Evolutionary conservation across 2,329 filamentous ascomycete genomes (phyloP).

Genomic region (Alternaria sp.): DNA sequence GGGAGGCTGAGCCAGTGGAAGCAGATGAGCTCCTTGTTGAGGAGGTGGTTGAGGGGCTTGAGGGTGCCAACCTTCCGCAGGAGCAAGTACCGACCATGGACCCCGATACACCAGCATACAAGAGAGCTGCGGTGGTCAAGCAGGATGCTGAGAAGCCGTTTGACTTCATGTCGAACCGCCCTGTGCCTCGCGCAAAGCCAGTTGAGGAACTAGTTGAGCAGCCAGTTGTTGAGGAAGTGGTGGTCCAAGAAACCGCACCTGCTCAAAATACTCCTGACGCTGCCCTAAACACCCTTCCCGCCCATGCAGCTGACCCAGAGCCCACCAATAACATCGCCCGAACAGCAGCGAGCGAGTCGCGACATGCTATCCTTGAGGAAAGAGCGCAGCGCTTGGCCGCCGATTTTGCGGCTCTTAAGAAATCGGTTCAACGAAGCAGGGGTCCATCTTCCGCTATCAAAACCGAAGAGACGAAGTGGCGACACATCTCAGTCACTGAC

Average conservation of each 20-base stretch:
- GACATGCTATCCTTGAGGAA: constrained; percentile 26
- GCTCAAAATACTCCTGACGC: neutral
- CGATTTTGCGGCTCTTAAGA: constrained; percentile 28
- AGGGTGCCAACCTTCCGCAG: constrained; percentile 18
- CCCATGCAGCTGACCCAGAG: constrained; percentile 8
- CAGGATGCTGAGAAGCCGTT: constrained; percentile 41
- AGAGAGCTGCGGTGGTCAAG: constrained; percentile 41
- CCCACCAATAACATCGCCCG: constrained; percentile 13
- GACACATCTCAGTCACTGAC: constrained; percentile 40
- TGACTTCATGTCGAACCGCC: constrained; percentile 51
- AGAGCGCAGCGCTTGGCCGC: constrained; percentile 25
- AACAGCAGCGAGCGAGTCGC: constrained; percentile 15
- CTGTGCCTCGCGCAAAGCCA: constrained; percentile 41
- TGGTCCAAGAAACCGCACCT: constrained; percentile 10
- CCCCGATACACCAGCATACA: constrained; percentile 37
- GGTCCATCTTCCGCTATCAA: constrained; percentile 15
- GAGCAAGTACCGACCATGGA: constrained; percentile 37
- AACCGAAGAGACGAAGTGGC: constrained; percentile 36
- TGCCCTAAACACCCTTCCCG: neutral
- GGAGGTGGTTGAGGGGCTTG: constrained; percentile 28
- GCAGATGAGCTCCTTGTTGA: constrained; percentile 34
- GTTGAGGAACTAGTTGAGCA: constrained; percentile 50
- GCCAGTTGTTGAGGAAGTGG: constrained; percentile 35
- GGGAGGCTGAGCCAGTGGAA: constrained; percentile 20
- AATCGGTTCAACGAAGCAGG: constrained; percentile 22